Evolutionary conservation across 2,329 filamentous ascomycete genomes (phyloP), one percentile per base, ranked within the genome.

Genomic region (Talaromyces islandicus): DNA sequence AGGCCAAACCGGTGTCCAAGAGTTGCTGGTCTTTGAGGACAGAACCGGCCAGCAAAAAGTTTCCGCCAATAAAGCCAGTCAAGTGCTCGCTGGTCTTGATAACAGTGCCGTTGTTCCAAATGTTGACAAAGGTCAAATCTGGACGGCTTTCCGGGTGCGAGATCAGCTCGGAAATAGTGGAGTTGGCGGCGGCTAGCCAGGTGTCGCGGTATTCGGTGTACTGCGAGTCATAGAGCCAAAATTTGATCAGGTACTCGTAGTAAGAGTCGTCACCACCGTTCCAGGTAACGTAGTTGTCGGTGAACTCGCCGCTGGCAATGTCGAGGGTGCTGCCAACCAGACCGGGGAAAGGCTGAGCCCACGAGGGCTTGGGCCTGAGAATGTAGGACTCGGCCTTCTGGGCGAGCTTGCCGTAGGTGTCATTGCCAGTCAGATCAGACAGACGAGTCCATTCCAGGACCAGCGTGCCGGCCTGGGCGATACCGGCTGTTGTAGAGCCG

Each of bases 171-270:
- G 82, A 72, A 54, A 94, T 93, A 6, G 86, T 87, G 7, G 88
- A 91, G 66, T 95, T 87, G 57, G 87, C 89, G 1, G 91, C 91
- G 0, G 80, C 70, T 48, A 90, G 76, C 91, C 91, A 96, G 54
- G 85, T 85, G 64, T 92, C 87, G 67, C 81, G 85, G 76, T 93
- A 91, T 2, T 73, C 63, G 1, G 68, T 74, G 67, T 89, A 95
- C 3, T 85, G 81, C 6, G 72, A 66, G 0, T 85, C 80, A 71
- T 95, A 95, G 58, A 93, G 74, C 68, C 87, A 95, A 89, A 94
- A 93, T 79, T 96, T 96, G 73, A 96, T 88, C 32, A 96, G 83
- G 68, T 95, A 95, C 75, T 95, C 91, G 76, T 95, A 96, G 76
- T 88, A 95, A 50, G 86, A 90, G 72, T 95, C 91, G 30, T 83